These are phyloP conservation scores for Chaetothyriales sp. DNA, from an alignment of 2,329 filamentous ascomycete genomes.

Conservation along the genomic window DNA sequence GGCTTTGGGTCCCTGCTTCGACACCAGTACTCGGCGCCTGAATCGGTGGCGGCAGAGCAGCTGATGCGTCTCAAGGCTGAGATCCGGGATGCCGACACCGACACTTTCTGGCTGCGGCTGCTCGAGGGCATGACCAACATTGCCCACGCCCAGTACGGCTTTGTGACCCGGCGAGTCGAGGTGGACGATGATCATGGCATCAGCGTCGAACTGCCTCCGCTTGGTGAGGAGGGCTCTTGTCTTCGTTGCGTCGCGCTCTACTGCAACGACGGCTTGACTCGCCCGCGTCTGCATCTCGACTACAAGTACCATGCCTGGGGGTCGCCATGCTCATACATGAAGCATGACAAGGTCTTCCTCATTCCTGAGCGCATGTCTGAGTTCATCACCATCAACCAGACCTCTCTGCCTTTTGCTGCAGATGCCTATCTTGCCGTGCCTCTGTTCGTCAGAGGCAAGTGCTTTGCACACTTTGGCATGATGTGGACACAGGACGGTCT, in stretches of 20 bases:
- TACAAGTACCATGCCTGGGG: conserved; percentile 50
- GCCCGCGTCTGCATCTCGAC: conserved; percentile 40
- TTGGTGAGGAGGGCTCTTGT: conserved; percentile 46
- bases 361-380: conserved; percentile 47
- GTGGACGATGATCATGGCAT: conserved; percentile 40
- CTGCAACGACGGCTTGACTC: conserved; percentile 44
- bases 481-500: conserved; percentile 55
- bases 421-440: conserved; percentile 55
- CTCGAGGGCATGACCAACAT: conserved; percentile 50
- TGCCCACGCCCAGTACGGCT: conserved; percentile 50
- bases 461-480: conserved; percentile 55
- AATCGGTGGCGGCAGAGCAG: conserved; percentile 47
- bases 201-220: conserved; percentile 44
- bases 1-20: conserved; percentile 27
- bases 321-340: conserved; percentile 54
- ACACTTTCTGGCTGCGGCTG: conserved; percentile 49
- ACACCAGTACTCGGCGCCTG: conserved; percentile 30
- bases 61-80: conserved; percentile 44
- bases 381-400: conserved; percentile 46
- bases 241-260: conserved; percentile 53
- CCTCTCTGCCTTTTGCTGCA: conserved; percentile 43
- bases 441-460: conserved; percentile 49
- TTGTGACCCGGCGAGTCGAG: conserved; percentile 50
- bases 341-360: conserved; percentile 55
- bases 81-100: conserved; percentile 37